A percentile compares a stretch with the other conserved stretches of the same genome.
Evolutionary conservation across 139 green algal genomes (phyloP).

Genomic region (Diplosphaera chodatii): DNA sequence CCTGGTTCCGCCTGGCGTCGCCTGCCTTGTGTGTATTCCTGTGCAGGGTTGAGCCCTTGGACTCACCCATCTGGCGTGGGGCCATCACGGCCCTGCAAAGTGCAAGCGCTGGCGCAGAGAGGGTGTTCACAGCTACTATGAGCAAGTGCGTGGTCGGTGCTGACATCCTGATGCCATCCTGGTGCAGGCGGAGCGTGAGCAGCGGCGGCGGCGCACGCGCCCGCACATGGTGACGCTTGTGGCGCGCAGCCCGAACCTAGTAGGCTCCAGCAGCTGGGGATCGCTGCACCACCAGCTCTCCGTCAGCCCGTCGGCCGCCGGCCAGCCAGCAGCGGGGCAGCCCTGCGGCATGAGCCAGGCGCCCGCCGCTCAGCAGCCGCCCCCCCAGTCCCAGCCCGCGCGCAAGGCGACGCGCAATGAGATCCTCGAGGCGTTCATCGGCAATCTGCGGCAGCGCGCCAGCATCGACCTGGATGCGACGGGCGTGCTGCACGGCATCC

Average conservation of each 20-base stretch:
- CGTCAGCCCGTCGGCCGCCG: not conserved
- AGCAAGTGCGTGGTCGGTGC: no score
- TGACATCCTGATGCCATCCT: no score
- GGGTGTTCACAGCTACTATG: no score
- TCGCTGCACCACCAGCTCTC: slow-evolving; percentile 1
- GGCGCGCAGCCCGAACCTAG: not conserved
- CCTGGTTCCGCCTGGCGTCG: no score
- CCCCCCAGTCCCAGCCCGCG: not conserved
- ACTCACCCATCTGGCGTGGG: no score
- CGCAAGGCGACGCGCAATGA: slow-evolving; percentile 44
- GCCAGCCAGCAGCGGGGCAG: not conserved
- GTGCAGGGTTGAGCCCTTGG: no score
- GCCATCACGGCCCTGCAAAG: no score
- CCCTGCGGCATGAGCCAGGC: not conserved
- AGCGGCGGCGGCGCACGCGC: no score
- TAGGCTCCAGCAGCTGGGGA: not conserved
- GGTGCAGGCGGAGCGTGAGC: not conserved
- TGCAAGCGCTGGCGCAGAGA: no score
- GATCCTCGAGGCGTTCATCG: slow-evolving; percentile 61
- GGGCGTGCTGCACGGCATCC: slow-evolving; percentile 56
- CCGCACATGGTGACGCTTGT: not conserved
- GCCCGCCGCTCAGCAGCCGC: not conserved
- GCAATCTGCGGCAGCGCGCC: slow-evolving; percentile 39
- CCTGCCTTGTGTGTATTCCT: no score
- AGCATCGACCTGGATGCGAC: slow-evolving; percentile 58